Evolutionary conservation across 176 grass and related monocot genomes (phyloP).

Genomic region (Cenchrus americanus): DNA sequence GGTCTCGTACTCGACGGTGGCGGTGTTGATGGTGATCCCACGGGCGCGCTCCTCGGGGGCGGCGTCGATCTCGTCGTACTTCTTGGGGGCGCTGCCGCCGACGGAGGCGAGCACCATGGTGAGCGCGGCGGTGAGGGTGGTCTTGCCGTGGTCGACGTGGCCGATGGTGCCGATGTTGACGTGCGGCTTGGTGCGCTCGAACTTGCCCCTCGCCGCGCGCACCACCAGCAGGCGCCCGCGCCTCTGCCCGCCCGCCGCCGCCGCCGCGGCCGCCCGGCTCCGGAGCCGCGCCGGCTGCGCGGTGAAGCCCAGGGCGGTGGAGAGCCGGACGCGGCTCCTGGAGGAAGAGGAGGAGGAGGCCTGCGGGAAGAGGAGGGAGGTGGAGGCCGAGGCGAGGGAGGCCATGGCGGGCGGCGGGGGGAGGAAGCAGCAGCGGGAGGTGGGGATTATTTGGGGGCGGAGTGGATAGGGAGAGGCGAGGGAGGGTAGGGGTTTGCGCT

Average conservation of each 20-base stretch:
- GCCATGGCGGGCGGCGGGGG: slow-evolving; percentile 36
- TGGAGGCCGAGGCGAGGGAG: slow-evolving; percentile 48
- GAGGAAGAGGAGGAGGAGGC: slow-evolving; percentile 56
- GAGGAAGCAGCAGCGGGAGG: background rate
- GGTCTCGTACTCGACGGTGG: slow-evolving; percentile 99
- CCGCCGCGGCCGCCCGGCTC: slow-evolving; percentile 17
- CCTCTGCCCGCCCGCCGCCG: slow-evolving; percentile 19
- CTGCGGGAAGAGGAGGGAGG: slow-evolving; percentile 43
- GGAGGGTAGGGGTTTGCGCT: slow-evolving; percentile 28
- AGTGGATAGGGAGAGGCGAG: slow-evolving; percentile 39
- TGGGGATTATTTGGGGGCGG: slow-evolving; percentile 23
- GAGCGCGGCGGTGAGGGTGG: slow-evolving; percentile 92
- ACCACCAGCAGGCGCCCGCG: slow-evolving; percentile 65
- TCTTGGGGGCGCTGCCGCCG: slow-evolving; percentile 83
- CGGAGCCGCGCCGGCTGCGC: slow-evolving; percentile 39
- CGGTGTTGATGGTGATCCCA: slow-evolving; percentile 99
- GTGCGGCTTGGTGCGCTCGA: slow-evolving; percentile 95
- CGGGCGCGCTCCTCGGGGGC: slow-evolving; percentile 97
- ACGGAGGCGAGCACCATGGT: slow-evolving; percentile 94
- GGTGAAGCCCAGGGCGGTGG: slow-evolving; percentile 49
- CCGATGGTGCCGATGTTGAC: slow-evolving; percentile 99
- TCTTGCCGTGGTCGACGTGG: slow-evolving; percentile 99
- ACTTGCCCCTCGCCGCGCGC: slow-evolving; percentile 87
- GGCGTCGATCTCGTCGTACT: slow-evolving; percentile 99
- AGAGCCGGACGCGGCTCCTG: slow-evolving; percentile 52